phyloP scores from a whole-genome alignment of 1,284 basidiomycete genomes.

The Trichosporon sp. region DNA sequence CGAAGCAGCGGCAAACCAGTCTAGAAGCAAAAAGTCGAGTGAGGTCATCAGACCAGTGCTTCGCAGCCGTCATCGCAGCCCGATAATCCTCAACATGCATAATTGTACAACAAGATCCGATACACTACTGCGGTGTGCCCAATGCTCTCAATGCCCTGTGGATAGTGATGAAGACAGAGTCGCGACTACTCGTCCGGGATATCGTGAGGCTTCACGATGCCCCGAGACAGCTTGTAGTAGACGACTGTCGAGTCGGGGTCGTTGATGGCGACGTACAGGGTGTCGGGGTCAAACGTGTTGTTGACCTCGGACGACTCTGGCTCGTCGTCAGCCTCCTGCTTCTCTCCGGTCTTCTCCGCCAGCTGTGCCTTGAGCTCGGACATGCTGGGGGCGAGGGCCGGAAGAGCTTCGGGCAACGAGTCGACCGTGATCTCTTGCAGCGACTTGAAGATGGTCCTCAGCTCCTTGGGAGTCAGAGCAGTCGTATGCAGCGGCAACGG shows the following conservation, averaged over 20 bases:
- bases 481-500: constrained; percentile 44
- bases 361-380: constrained; percentile 22
- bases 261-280: constrained; percentile 45
- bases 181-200: constrained; percentile 46
- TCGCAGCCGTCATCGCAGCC: no score
- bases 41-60: no score
- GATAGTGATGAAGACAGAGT: background rate
- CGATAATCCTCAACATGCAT: background rate
- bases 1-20: no score
- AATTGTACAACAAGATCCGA: constrained; percentile 3
- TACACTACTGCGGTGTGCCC: background rate
- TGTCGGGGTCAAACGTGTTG: constrained; percentile 34
- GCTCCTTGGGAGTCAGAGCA: constrained; percentile 36
- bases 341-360: background rate
- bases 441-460: constrained; percentile 34
- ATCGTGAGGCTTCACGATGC: constrained; percentile 49
- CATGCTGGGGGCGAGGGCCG: constrained; percentile 26
- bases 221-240: constrained; percentile 48
- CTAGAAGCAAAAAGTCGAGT: no score
- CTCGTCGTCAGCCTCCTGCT: constrained; percentile 6
- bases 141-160: background rate
- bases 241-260: constrained; percentile 47
- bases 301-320: constrained; percentile 2
- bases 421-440: constrained; percentile 19
- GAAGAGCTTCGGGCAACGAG: constrained; percentile 25